A percentile compares a stretch with the other conserved stretches of the same genome.
These are phyloP conservation scores for Trichoderma simmonsii DNA, from an alignment of 2,329 filamentous ascomycete genomes.

Conservation along the genomic window DNA sequence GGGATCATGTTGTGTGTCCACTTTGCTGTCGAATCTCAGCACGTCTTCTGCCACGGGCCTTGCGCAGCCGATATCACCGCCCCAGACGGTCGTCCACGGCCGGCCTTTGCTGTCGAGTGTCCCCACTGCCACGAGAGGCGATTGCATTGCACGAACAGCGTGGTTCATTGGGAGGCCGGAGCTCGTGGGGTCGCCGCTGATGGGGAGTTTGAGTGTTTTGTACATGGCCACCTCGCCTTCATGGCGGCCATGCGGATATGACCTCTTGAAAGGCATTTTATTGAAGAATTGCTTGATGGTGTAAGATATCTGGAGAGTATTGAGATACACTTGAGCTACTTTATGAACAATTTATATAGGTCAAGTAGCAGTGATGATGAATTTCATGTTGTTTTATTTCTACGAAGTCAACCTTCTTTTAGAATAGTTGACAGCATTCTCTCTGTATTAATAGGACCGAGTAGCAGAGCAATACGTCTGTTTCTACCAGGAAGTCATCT, in stretches of 20 bases:
- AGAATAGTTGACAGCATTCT: not conserved
- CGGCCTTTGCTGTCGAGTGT: not conserved
- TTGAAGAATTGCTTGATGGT: not conserved
- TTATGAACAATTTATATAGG: not conserved
- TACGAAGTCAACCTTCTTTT: not conserved
- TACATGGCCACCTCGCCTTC: slow-evolving; percentile 66
- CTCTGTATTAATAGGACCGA: not conserved
- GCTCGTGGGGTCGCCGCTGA: slow-evolving; percentile 61
- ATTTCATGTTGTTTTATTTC: not conserved
- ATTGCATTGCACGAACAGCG: not conserved
- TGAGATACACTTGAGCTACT: not conserved
- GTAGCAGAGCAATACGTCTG: not conserved
- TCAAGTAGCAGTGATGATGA: not conserved
- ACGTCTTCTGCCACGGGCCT: not conserved
- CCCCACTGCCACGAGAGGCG: not conserved
- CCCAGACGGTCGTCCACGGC: not conserved
- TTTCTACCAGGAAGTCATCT: not conserved
- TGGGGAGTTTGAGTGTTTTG: slow-evolving; percentile 56
- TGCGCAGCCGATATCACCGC: not conserved
- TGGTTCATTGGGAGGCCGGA: slow-evolving; percentile 51
- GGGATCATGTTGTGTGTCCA: not conserved
- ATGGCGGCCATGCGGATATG: slow-evolving; percentile 38
- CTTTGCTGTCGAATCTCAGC: not conserved
- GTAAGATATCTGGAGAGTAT: not conserved
- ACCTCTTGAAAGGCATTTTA: not conserved